Evolutionary conservation across 208 protist species (phyloP), one percentile per base, ranked within the genome.

Genomic region (Trypanosoma mega): DNA sequence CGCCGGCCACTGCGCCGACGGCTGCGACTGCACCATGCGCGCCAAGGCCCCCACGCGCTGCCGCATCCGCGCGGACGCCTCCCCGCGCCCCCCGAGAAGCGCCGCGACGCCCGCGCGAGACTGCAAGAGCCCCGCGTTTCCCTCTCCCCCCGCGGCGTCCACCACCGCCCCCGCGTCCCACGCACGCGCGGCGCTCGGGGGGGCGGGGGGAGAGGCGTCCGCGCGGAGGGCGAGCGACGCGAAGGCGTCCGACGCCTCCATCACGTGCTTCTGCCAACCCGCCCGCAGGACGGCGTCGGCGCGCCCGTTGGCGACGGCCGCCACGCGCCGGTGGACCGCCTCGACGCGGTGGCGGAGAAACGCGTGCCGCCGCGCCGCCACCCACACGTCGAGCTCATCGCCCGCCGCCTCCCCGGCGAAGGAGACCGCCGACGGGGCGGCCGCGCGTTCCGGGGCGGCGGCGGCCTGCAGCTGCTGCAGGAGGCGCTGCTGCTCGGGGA

Each of bases 401-500:
- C 14, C 23, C 20, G 34, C n/a, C 23, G n/a, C 29, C 45, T 21
- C 16, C 29, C 48, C 12, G 8, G 55, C 27, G 31, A 51, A 20
- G 12, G 49, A 39, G 31, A 8, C 49, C 5, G 34, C 48, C 2
- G 26, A 14, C 2, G 50, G 41, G 44, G 12, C 21, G 41, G 45
- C 7, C 9, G 45, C 9, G 45, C 45, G 45, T 16, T 56, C 57
- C 8, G 52, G 18, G n/a, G 48, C 74, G 0, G 55, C 72, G 20
- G 75, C 76, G 30, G 56, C 50, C 45, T 90, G 81, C 34, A 93
- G 63, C 54, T 85, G 75, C 48, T 80, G 76, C 23, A 93, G 75
- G 2, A 93, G 74, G n/a, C 82, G 83, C 64, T 87, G 83, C 65
- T 93, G 87, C 54, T 85, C 87, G 51, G 80, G 75, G 5, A 86